Conservation (phyloP, 331 rosid species). For the Quercus phellos region DNA sequence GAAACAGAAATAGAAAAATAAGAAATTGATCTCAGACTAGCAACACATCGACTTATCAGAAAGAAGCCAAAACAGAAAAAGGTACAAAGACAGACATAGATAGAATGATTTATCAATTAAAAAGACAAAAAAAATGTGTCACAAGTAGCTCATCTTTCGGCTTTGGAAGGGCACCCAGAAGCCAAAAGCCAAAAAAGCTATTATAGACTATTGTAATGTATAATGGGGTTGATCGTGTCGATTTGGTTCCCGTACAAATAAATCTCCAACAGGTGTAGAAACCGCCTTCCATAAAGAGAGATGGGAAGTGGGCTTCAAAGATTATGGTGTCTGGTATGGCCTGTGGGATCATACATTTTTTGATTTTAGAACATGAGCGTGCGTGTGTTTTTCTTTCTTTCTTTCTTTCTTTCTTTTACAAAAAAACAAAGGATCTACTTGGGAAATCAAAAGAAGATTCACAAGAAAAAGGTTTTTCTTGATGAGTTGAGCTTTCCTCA, state of each 20-base stretch:
- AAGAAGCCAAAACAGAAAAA: not conserved
- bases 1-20: not conserved
- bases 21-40: not conserved
- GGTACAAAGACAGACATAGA: not conserved
- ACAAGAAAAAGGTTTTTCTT: constrained; percentile 5
- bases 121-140: not conserved
- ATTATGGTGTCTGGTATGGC: not conserved
- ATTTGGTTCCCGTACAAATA: not conserved
- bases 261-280: not conserved
- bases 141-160: not conserved
- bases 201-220: not conserved
- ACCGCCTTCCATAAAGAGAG: not conserved
- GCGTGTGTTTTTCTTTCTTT: too few species aligned
- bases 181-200: not conserved
- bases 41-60: not conserved
- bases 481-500: not conserved
- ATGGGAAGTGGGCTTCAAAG: not conserved
- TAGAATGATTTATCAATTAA: not conserved
- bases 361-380: too few species aligned
- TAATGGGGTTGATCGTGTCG: constrained; percentile 2
- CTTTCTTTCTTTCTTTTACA: too few species aligned
- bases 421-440: too few species aligned
- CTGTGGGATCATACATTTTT: too few species aligned
- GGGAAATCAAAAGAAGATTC: constrained; percentile 7
- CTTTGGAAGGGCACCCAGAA: not conserved